Evolutionary conservation across 805 yeast species (phyloP).

Genomic region (Saccharomycopsis oosterbeekiorum): DNA sequence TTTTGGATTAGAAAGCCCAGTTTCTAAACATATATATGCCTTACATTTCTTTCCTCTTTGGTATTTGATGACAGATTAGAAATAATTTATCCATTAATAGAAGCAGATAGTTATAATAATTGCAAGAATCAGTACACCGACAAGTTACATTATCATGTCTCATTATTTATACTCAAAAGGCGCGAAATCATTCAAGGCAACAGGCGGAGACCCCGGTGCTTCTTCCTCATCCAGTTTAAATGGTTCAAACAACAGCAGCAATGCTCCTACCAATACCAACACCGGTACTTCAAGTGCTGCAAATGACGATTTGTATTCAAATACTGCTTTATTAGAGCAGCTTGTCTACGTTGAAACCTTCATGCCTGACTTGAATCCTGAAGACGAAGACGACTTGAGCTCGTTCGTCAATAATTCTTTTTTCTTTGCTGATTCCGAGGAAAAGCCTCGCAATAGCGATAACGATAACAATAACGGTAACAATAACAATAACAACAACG

Average conservation of each 20-base stretch:
- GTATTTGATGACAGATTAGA: too few relatives aligned
- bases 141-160: not conserved
- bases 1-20: too few relatives aligned
- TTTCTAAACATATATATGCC: too few relatives aligned
- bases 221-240: not conserved
- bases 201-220: not conserved
- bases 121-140: not conserved
- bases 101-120: too few relatives aligned
- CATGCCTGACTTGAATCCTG: conserved; percentile 40
- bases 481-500: not conserved
- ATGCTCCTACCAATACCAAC: not conserved
- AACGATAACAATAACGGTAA: conserved; percentile 13
- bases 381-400: conserved; percentile 51
- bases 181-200: not conserved
- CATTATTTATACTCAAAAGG: not conserved
- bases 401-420: conserved; percentile 79
- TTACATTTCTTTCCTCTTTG: too few relatives aligned
- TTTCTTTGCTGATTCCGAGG: conserved; percentile 67
- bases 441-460: conserved; percentile 37
- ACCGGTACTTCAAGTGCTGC: not conserved
- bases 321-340: conserved; percentile 50
- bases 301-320: conserved; percentile 11
- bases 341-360: conserved; percentile 72
- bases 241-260: not conserved
- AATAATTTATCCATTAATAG: too few relatives aligned